Base-by-base conservation (phyloP, 371 early-diverging fungal genomes). In the Mucor ambiguus region DNA sequence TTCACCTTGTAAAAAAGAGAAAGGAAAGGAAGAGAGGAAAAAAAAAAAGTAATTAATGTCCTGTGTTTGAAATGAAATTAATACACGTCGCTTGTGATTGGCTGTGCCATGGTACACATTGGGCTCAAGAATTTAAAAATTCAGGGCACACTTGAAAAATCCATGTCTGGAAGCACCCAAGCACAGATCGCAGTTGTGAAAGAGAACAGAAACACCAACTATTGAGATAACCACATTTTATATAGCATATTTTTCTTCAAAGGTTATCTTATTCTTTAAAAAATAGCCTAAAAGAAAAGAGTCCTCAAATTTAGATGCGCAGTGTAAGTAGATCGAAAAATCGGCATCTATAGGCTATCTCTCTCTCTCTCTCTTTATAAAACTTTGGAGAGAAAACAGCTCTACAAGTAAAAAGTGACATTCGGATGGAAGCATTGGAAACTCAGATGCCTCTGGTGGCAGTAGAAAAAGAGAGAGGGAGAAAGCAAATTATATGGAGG, bases 61-160 rank as follows among this genome's bases (percentile, higher is more conserved):
- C 52, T 52, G 52, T 52, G 52, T 52, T 52, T 52, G 52, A 52
- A 52, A 52, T 52, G 52, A 52, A 52, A 52, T 52, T 52, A 52
- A 52, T 52, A 14, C 28, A 7, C 28, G 5, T 28, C 28, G 26
- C 16, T 26, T 16, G 6, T 52, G 52, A 52, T 52, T 52, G 52
- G 52, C 8, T 52, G 4, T 52, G 4, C 4, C 14, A 46, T 41
- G 22, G 46, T 46, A 14, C 6, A 52, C 52, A 28, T 28, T 52
- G 22, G 12, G 52, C 28, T 26, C 0, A 28, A 28, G 52, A 12
- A 52, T 28, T 49, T 3, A 52, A 28, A 24, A 26, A 28, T 52
- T 52, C 52, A 52, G 52, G 52, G 52, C 52, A 52, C 48, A 48
- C 48, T 48, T 24, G 24, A 11, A 48, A 24, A 18, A 41, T 14